Evolutionary conservation across 2,329 filamentous ascomycete genomes (phyloP).

Genomic region (Colletotrichum brevisporum): DNA sequence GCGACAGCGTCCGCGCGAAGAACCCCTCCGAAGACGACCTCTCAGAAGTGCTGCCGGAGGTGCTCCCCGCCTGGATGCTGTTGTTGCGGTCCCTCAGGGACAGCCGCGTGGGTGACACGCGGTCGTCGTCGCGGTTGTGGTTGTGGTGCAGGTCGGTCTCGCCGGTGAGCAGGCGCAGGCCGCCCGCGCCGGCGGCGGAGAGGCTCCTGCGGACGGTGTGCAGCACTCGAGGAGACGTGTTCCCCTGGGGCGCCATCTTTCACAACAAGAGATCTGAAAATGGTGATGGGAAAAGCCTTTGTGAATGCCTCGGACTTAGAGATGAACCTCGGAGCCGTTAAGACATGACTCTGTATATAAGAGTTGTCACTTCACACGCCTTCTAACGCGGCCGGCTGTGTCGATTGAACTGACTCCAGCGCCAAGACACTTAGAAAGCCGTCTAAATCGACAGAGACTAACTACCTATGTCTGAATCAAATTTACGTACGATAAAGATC

Average conservation of each 20-base stretch:
- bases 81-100: conserved; percentile 2
- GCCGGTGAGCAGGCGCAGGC: conserved; percentile 21
- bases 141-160: conserved; percentile 11
- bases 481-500: conserved; percentile 4
- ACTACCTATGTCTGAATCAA: background rate
- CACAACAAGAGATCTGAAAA: background rate
- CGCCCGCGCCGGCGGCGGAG: conserved; percentile 7
- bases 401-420: too few relatives aligned
- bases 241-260: background rate
- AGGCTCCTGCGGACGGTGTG: conserved; percentile 6
- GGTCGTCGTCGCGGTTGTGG: conserved; percentile 1
- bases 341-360: too few relatives aligned
- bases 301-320: too few relatives aligned
- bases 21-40: background rate
- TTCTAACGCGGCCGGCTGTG: too few relatives aligned
- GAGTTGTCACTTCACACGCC: too few relatives aligned
- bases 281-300: background rate
- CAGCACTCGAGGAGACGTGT: background rate
- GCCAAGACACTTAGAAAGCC: too few relatives aligned
- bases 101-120: conserved; percentile 4
- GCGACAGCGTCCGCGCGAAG: conserved; percentile 4
- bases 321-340: too few relatives aligned
- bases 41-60: background rate
- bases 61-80: background rate
- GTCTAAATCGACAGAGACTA: too few relatives aligned